phyloP scores from a whole-genome alignment of 2,329 filamentous ascomycete species.

The Paracamarosporium sp. region DNA sequence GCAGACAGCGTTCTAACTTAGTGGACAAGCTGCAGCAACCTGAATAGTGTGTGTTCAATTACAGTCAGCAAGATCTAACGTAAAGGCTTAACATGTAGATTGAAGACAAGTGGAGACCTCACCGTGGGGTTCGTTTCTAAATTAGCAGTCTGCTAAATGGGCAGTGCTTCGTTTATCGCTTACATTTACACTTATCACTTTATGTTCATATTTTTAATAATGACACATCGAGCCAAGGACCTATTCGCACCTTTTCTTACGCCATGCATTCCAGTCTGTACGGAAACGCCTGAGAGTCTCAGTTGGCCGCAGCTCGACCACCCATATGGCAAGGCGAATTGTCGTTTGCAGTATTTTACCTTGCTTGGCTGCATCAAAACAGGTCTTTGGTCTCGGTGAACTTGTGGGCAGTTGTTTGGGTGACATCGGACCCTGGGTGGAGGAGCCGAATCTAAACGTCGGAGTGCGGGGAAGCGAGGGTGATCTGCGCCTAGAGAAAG shows the following conservation, averaged over 20 bases:
- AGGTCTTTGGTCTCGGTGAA: not conserved
- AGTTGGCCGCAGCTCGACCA: not conserved
- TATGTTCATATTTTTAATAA: not conserved
- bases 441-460: not conserved
- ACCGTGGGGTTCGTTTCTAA: not conserved
- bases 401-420: not conserved
- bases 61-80: not conserved
- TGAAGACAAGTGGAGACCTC: not conserved
- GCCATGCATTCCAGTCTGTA: not conserved
- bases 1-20: not conserved
- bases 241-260: not conserved
- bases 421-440: not conserved
- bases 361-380: too few species aligned
- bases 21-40: not conserved
- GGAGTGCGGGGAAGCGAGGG: slow-evolving; percentile 4
- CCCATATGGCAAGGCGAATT: not conserved
- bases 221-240: too few species aligned
- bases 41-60: not conserved
- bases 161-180: not conserved
- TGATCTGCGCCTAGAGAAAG: not conserved
- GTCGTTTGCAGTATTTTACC: not conserved
- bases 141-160: not conserved
- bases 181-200: not conserved
- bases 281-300: not conserved
- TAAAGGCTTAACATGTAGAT: not conserved